phyloP scores from a whole-genome alignment of 306 rosid genomes.

The Rosa rugosa region DNA sequence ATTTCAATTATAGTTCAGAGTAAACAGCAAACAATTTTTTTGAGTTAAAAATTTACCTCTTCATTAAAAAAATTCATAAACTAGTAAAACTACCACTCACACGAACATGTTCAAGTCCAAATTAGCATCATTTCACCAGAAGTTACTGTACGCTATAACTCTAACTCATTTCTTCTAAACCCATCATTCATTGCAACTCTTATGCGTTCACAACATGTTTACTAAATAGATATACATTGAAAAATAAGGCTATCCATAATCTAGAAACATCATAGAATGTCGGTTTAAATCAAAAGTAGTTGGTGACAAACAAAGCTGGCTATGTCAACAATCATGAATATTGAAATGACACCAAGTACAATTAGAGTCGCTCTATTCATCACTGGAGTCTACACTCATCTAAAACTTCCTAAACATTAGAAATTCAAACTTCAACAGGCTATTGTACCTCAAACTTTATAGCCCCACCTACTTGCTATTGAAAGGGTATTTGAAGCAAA shows the following conservation, averaged over 20 bases:
- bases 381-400: neutral
- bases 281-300: neutral
- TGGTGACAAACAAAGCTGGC: neutral
- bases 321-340: neutral
- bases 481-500: neutral
- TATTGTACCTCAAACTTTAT: neutral
- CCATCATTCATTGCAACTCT: neutral
- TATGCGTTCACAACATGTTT: neutral
- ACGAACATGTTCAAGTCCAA: neutral
- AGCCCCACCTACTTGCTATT: neutral
- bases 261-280: neutral
- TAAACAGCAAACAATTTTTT: neutral
- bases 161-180: neutral
- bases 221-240: neutral
- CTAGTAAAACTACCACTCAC: neutral
- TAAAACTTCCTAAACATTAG: neutral
- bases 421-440: neutral
- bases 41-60: neutral
- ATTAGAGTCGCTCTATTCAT: neutral
- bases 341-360: neutral
- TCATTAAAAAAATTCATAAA: neutral
- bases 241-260: neutral
- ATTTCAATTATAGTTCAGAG: neutral
- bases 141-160: neutral
- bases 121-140: too few relatives aligned